Evolutionary conservation across 2,329 filamentous ascomycete species (phyloP).

Genomic region (Cadophora malorum): DNA sequence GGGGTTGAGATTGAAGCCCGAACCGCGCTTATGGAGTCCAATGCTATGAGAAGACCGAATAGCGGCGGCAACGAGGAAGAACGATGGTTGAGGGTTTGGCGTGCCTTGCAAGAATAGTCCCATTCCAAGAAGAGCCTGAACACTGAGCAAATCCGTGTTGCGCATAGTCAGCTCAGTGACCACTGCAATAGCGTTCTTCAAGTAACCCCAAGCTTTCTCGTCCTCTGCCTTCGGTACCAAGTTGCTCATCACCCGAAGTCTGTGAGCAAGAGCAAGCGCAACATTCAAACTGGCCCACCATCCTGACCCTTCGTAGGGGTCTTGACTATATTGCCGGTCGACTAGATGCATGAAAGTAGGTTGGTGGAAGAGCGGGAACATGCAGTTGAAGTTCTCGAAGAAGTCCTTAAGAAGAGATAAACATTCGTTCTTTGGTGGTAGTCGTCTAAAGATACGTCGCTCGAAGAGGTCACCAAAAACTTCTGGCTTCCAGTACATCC

Average conservation of each 20-base stretch:
- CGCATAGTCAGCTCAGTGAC: conserved; percentile 93
- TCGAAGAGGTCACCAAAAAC: conserved; percentile 93
- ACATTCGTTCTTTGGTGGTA: conserved; percentile 88
- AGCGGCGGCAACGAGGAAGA: conserved; percentile 87
- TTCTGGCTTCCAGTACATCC: conserved; percentile 98
- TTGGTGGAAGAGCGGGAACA: conserved; percentile 97
- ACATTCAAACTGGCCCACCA: conserved; percentile 99
- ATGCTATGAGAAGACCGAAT: conserved; percentile 93
- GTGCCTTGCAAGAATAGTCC: conserved; percentile 94
- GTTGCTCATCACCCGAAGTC: conserved; percentile 94
- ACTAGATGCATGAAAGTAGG: conserved; percentile 98
- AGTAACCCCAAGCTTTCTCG: conserved; percentile 90
- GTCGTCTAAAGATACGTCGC: conserved; percentile 79
- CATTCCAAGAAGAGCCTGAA: conserved; percentile 94
- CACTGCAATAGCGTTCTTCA: conserved; percentile 96
- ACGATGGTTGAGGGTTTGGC: conserved; percentile 93
- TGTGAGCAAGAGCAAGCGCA: conserved; percentile 89
- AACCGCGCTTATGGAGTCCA: conserved; percentile 90
- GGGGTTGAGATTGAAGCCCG: conserved; percentile 90
- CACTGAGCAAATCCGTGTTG: conserved; percentile 92
- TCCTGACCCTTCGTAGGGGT: conserved; percentile 92
- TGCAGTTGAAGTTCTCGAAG: conserved; percentile 99
- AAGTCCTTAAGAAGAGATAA: conserved; percentile 89
- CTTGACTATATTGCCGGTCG: conserved; percentile 88
- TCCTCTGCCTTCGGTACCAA: conserved; percentile 90